Percentiles rank a stretch among this genome's conserved stretches.
These are phyloP conservation scores for Aspergillus sp. DNA, from an alignment of 2,329 filamentous ascomycete species.

Conservation along the genomic window DNA sequence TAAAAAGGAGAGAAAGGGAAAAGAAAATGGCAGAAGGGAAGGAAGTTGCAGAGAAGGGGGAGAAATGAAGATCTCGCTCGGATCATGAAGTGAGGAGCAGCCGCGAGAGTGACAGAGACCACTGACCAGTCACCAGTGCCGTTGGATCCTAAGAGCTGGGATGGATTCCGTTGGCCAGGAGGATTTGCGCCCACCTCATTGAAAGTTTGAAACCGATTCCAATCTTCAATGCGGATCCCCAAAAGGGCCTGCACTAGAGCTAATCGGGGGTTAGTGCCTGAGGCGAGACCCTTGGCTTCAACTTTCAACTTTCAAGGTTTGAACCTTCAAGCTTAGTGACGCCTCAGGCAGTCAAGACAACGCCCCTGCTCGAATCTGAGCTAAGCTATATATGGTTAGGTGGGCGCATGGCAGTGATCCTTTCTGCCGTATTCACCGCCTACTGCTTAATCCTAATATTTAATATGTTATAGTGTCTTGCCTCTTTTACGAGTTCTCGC, in stretches of 20 bases:
- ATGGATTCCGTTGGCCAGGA: constrained; percentile 18
- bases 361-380: neutral
- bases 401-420: neutral
- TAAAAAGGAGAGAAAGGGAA: constrained; percentile 1
- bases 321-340: neutral
- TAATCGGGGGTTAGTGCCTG: constrained; percentile 13
- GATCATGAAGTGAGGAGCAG: constrained; percentile 9
- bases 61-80: constrained; percentile 10
- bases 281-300: constrained; percentile 9
- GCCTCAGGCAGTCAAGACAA: constrained; percentile 12
- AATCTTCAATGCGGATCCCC: constrained; percentile 11
- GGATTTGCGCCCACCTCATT: constrained; percentile 10
- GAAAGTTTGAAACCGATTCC: constrained; percentile 4
- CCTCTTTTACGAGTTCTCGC: no score
- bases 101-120: neutral
- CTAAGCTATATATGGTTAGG: neutral
- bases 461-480: no score
- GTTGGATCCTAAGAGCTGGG: constrained; percentile 3
- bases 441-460: no score
- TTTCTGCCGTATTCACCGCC: no score
- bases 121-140: neutral
- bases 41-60: constrained; percentile 4
- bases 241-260: constrained; percentile 14
- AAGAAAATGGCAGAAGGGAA: neutral
- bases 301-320: neutral